Percentiles rank a stretch among this genome's conserved stretches.
Conservation (phyloP, 1,284 basidiomycete species). For the Heterobasidion parviporum region DNA sequence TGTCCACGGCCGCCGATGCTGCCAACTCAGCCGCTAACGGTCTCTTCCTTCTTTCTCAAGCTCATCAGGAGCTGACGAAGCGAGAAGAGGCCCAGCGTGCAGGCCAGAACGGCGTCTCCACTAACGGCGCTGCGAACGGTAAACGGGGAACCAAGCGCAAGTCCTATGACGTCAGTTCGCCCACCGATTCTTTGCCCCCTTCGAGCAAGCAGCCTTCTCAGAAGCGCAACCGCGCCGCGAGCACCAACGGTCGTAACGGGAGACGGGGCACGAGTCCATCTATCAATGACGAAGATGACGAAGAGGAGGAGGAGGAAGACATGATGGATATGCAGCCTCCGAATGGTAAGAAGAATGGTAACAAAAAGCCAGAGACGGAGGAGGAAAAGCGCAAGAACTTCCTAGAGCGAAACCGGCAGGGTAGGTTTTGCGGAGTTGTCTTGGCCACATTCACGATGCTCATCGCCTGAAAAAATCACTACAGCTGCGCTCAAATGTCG, state of each 20-base stretch:
- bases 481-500: constrained; percentile 96
- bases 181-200: constrained; percentile 8
- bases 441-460: neutral
- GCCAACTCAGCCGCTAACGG: constrained; percentile 75
- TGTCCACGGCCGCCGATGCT: constrained; percentile 34
- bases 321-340: constrained; percentile 22
- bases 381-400: constrained; percentile 95
- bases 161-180: constrained; percentile 34
- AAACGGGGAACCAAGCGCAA: constrained; percentile 66
- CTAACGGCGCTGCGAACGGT: constrained; percentile 5
- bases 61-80: constrained; percentile 94
- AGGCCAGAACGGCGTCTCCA: constrained; percentile 13
- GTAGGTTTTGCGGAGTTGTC: constrained; percentile 31
- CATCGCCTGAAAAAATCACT: neutral
- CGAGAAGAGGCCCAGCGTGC: constrained; percentile 67
- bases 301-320: constrained; percentile 44
- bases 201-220: constrained; percentile 25
- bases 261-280: constrained; percentile 16
- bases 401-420: constrained; percentile 90
- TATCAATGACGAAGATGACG: constrained; percentile 32
- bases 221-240: constrained; percentile 33
- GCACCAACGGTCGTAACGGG: constrained; percentile 2
- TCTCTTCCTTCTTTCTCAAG: constrained; percentile 87
- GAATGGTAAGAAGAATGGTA: constrained; percentile 20
- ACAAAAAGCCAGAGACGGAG: constrained; percentile 84